Conservation (phyloP, 345 rosid genomes). For the Sapria himalayana region DNA sequence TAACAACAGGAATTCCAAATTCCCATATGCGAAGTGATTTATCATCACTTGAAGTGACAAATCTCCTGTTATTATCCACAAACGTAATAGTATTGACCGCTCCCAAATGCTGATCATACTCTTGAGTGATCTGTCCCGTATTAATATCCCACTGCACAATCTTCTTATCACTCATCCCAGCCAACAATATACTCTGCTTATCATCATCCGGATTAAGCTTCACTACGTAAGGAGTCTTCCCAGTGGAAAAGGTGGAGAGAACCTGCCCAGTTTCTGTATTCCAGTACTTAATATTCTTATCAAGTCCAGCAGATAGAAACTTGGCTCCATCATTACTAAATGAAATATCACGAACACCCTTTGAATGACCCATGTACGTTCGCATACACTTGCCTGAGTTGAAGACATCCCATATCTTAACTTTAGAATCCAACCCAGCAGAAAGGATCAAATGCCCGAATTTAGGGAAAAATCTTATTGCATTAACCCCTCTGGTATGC, state of each 20-base stretch:
- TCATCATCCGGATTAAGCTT: conserved; percentile 88
- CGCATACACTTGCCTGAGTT: conserved; percentile 96
- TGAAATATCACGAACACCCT: conserved; percentile 86
- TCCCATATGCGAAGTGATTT: conserved; percentile 98
- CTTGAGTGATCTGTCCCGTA: conserved; percentile 73
- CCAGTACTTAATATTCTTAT: conserved; percentile 93
- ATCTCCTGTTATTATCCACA: conserved; percentile 86
- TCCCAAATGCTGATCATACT: conserved; percentile 75
- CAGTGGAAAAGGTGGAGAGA: conserved; percentile 71
- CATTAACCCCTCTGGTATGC: conserved; percentile 67
- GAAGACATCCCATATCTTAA: conserved; percentile 97
- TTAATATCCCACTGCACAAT: conserved; percentile 99
- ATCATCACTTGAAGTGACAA: conserved; percentile 94
- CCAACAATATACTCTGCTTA: conserved; percentile 84
- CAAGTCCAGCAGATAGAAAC: conserved; percentile 86
- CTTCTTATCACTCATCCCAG: conserved; percentile 98
- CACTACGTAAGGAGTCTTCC: conserved; percentile 84
- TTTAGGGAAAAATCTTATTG: conserved; percentile 86
- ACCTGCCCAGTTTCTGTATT: conserved; percentile 94
- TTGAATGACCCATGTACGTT: conserved; percentile 93
- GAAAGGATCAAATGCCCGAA: conserved; percentile 94
- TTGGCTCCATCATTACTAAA: conserved; percentile 88
- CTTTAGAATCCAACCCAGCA: conserved; percentile 90
- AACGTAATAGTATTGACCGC: conserved; percentile 93
- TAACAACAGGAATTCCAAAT: conserved; percentile 91